Base-by-base conservation (phyloP, 352 stramenopile genomes). In the Pythium sp. region DNA sequence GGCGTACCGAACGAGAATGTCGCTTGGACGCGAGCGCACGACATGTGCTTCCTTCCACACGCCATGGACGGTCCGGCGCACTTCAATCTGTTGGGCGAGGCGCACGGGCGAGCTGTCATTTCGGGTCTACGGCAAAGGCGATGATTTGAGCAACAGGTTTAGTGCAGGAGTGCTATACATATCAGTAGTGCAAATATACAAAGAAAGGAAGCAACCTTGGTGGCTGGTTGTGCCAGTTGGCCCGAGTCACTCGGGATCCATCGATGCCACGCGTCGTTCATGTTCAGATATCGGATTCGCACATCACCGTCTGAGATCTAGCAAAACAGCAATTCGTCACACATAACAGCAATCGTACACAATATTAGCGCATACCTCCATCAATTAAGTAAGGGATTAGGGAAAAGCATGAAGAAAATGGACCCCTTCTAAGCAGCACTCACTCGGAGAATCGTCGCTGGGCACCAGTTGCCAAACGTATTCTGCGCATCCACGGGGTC, bases 381-480 rank as follows among this genome's bases (percentile, higher is more conserved):
- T 43, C 9, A 43, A 43, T n/a, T 18, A n/a, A 22, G 5, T 4
- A 22, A 49, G n/a, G 2, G 15, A 11, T 5, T 22, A 6, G 6
- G 43, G 8, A 49, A 22, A 9, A 49, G 18, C 43, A 22, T 22
- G 43, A 15, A 49, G 43, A 49, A n/a, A 49, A 49, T 49, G 43
- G 43, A 22, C 28, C 12, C 54, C 7, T 26, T 26, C 18, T 26
- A 28, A 7, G 2, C 15, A 36, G 18, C 5, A 57, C 71, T 46
- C 65, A 89, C 80, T 22, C 76, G 75, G 6, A 87, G 36, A 43
- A 91, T 67, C 67, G 73, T 74, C 24, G 84, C 87, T 14, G 84
- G 83, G 72, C 87, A 93, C 87, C 87, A 95, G 69, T 92, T 95
- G 34, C 86, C 86, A 65, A 95, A 95, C 4, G 81, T 66, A 57